These are phyloP conservation scores for Cucumis sativus DNA, from an alignment of 306 rosid species.

Conservation along the genomic window DNA sequence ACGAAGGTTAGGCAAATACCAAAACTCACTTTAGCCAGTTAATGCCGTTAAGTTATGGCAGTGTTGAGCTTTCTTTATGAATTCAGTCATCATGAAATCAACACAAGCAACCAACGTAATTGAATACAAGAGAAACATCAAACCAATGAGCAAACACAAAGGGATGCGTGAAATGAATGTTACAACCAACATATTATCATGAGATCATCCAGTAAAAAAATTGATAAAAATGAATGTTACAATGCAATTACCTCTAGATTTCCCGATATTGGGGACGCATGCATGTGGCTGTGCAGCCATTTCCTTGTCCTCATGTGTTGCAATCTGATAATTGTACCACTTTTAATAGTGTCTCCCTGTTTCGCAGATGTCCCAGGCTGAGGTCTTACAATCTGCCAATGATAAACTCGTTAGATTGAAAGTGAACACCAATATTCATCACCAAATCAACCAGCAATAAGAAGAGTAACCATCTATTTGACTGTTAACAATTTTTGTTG, in stretches of 20 bases:
- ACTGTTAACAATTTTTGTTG: background rate
- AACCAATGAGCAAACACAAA: background rate
- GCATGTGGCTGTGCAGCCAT: constrained; percentile 98
- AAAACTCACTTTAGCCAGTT: no score
- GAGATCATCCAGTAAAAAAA: background rate
- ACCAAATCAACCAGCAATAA: no score
- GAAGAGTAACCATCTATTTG: no score
- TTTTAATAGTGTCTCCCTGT: constrained; percentile 74
- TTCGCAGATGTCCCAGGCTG: constrained; percentile 50
- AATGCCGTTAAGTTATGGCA: background rate
- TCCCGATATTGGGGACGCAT: constrained; percentile 86
- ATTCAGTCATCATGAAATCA: background rate
- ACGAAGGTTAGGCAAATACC: no score
- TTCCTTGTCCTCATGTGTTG: constrained; percentile 97
- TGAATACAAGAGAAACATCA: background rate
- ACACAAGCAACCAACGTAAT: background rate
- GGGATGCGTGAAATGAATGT: background rate
- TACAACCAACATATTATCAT: background rate
- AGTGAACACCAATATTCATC: background rate
- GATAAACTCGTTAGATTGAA: background rate
- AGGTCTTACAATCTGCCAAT: constrained; percentile 68
- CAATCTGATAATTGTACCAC: constrained; percentile 75
- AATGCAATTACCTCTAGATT: constrained; percentile 61
- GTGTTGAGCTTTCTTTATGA: background rate
- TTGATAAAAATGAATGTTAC: background rate